Evolutionary conservation across 345 rosid species (phyloP), one percentile per base, ranked within the genome.

Genomic region (Eucalyptus camaldulensis): DNA sequence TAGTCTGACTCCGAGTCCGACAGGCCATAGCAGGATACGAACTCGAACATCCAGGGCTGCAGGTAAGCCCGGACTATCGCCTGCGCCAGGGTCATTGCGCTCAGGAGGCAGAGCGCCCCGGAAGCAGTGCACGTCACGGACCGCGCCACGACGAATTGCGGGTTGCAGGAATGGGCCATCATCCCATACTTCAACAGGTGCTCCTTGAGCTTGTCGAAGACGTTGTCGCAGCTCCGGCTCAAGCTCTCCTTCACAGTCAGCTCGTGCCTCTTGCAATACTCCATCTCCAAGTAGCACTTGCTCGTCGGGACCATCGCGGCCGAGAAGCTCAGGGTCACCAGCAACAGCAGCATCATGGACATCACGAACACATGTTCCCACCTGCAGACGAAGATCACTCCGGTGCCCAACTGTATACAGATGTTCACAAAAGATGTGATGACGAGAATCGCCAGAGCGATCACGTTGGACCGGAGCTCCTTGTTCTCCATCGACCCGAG

Each of bases 111-210:
- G 31, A 96, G 85, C 16, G 96, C 96, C 62, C 99, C 98, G 16
- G 99, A 92, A 83, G 99, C 97, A 86, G 94, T 91, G 67, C 99
- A 96, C 13, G 98, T 96, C 44, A 94, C 99, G 1, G 97, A 97
- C 65, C 98, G 94, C 45, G 94, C 98, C 86, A 95, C 90, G 51
- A 97, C 99, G 51, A 96, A 96, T 89, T 96, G 99, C 11, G 98
- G 99, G 87, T 95, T 94, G 89, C 96, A 86, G 67, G 98, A 96
- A 88, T 96, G 94, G 88, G 99, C 97, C 99, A 96, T 96, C 96
- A 97, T 95, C 97, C 99, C 96, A 88, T 90, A 95, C 88, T 94
- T 96, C 91, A 91, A 90, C 44, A 97, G 91, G 91, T 93, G 94
- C 83, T 92, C 92, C 90, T 92, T 95, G 51, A 96, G 94, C 87